These are phyloP conservation scores for Vitis vinifera DNA, from an alignment of 164 flowering plant species.

Conservation along the genomic window DNA sequence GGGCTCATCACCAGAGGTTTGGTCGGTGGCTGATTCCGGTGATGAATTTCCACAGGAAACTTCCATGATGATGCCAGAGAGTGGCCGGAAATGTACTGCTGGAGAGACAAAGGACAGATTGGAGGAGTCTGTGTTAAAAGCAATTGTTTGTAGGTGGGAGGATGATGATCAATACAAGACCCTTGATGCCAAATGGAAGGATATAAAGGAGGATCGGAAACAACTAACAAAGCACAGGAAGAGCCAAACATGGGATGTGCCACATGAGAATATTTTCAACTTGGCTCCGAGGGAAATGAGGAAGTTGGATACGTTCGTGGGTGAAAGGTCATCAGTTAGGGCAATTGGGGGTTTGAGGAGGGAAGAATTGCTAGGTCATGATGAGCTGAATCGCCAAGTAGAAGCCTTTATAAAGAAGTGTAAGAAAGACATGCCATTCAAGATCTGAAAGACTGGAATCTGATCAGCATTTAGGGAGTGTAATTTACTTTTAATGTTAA, in stretches of 20 bases:
- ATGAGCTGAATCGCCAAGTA: slow-evolving; percentile 33
- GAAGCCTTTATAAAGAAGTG: slow-evolving; percentile 43
- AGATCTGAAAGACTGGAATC: slow-evolving; percentile 41
- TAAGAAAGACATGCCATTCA: slow-evolving; percentile 25
- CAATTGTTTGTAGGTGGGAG: not conserved
- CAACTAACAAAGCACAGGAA: slow-evolving; percentile 17
- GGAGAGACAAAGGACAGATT: no score
- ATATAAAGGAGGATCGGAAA: slow-evolving; percentile 22
- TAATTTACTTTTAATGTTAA: no score
- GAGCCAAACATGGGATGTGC: slow-evolving; percentile 30
- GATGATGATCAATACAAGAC: slow-evolving; percentile 10
- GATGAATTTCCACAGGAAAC: not conserved
- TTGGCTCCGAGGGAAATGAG: slow-evolving; percentile 27
- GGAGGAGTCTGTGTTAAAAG: not conserved
- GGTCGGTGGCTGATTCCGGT: not conserved
- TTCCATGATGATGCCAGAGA: no score
- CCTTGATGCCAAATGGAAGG: slow-evolving; percentile 35
- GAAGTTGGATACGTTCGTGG: slow-evolving; percentile 30
- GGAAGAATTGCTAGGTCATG: slow-evolving; percentile 30
- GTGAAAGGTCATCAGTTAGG: no score
- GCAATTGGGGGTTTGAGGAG: slow-evolving; percentile 12
- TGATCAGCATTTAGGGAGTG: slow-evolving; percentile 20
- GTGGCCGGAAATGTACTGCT: no score
- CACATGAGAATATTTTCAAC: not conserved
- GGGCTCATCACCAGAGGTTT: not conserved